Base-by-base conservation (phyloP, 495 filamentous ascomycete genomes). In the Sordaria brevicollis region DNA sequence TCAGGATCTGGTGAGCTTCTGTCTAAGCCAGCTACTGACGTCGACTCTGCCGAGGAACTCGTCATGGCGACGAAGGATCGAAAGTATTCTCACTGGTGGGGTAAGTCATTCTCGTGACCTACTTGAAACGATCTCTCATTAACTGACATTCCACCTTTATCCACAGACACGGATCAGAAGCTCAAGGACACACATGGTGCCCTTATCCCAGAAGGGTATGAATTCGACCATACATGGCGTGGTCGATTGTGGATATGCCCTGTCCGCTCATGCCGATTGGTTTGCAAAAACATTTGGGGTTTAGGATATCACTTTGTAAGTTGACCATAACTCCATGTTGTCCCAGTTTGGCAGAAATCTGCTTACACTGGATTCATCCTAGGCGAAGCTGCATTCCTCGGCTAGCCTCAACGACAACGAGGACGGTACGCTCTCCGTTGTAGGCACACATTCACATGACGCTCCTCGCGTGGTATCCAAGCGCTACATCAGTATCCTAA, bases 351-450 rank as follows among this genome's bases (percentile, higher is more conserved):
- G 13, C 17, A 35, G 38, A 19, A 35, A 33, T 8, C 1, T 38
- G 2, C 29, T 35, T 34, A 29, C 25, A 4, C 38, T 19, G 34
- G 29, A 31, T 2, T 33, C 31, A 41, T 29, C 11, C 13, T 11
- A 39, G 31, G 2, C 2, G 11, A 25, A 65, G 15, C 2, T 17
- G 7, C 80, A 83, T 35, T 76, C 67, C 65, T 72, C 69, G 0
- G 21, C 21, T 13, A 35, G 70, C 11, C 54, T 82, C 7, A 81
- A 81, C 17, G 80, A 83, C 54, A 82, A 83, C 39, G 49, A 71
- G 41, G 79, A 81, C 29, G 79, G 79, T 0, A 82, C 79, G 0
- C 70, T 83, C 17, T 75, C 78, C 0, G 11, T 76, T 25, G 62
- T 75, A 10, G 71, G 69, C 4, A 62, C 49, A 13, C 49, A 62